Conservation (phyloP, 129 eudicot species). For the Helichrysum umbraculigerum region DNA sequence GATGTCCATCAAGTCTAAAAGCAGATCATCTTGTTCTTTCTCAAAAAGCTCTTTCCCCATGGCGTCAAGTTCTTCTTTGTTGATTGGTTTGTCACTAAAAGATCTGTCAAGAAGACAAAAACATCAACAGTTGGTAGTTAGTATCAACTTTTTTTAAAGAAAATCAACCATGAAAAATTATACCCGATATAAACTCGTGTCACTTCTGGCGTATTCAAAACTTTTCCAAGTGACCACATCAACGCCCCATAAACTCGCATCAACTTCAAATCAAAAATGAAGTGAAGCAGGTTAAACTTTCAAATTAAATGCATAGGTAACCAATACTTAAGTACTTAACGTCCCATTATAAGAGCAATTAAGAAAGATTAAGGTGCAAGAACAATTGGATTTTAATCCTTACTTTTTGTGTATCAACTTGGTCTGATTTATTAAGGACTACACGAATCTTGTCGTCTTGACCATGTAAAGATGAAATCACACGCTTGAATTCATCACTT, state of each 20-base stretch:
- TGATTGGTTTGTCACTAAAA: constrained; percentile 80
- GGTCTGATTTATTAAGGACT: constrained; percentile 90
- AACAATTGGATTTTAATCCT: constrained; percentile 10
- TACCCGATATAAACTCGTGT: constrained; percentile 94
- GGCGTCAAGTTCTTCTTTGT: constrained; percentile 61
- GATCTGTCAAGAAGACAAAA: constrained; percentile 50
- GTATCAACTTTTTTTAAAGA: no score
- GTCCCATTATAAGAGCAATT: background rate
- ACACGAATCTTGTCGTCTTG: constrained; percentile 95
- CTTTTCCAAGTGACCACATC: constrained; percentile 99
- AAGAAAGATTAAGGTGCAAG: background rate
- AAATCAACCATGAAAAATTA: no score
- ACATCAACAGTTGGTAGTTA: no score
- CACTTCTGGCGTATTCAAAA: constrained; percentile 90
- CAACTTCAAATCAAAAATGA: constrained; percentile 39
- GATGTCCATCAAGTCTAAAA: constrained; percentile 80
- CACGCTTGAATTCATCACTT: constrained; percentile 93
- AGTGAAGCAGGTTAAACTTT: constrained; percentile 3
- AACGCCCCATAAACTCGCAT: constrained; percentile 97
- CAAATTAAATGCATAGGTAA: background rate
- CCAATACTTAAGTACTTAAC: background rate
- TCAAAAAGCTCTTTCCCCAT: constrained; percentile 80
- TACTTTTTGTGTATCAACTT: constrained; percentile 97
- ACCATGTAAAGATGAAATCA: constrained; percentile 80
- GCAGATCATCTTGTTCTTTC: constrained; percentile 93